These are phyloP conservation scores for Hippophae tibetana DNA, from an alignment of 306 rosid species.

Conservation along the genomic window DNA sequence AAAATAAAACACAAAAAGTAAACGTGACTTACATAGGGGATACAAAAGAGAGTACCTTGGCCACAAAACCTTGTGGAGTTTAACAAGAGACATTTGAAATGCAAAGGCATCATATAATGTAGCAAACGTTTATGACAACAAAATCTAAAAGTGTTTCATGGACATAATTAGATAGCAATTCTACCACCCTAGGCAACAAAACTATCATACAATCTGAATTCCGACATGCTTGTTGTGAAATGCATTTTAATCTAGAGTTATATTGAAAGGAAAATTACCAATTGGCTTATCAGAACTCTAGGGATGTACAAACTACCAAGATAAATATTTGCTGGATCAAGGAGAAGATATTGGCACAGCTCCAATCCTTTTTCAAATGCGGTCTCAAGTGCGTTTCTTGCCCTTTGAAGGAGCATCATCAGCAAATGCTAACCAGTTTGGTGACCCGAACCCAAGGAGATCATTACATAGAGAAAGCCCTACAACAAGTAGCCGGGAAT, in stretches of 20 bases:
- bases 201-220: conserved; percentile 67
- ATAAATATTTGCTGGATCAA: conserved; percentile 44
- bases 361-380: conserved; percentile 67
- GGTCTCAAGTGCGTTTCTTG: conserved; percentile 51
- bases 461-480: conserved; percentile 60
- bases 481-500: conserved; percentile 77
- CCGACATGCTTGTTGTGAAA: conserved; percentile 20
- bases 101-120: too few species aligned
- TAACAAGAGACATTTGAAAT: too few species aligned
- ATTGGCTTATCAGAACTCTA: conserved; percentile 74
- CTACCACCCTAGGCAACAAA: conserved; percentile 51
- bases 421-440: conserved; percentile 29
- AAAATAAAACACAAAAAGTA: too few species aligned
- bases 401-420: conserved; percentile 24
- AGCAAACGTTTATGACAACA: too few species aligned
- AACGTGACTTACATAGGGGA: too few species aligned
- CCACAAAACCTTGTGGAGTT: too few species aligned
- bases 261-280: conserved; percentile 24
- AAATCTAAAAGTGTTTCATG: too few species aligned
- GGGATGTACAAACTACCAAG: conserved; percentile 36
- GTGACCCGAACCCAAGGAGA: conserved; percentile 68
- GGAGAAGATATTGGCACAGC: conserved; percentile 57
- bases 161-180: neutral
- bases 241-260: neutral
- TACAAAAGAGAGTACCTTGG: too few species aligned